A percentile compares a stretch with the other conserved stretches of the same genome.
Evolutionary conservation across 257 asterid species (phyloP).

Genomic region (Echites panduratus): DNA sequence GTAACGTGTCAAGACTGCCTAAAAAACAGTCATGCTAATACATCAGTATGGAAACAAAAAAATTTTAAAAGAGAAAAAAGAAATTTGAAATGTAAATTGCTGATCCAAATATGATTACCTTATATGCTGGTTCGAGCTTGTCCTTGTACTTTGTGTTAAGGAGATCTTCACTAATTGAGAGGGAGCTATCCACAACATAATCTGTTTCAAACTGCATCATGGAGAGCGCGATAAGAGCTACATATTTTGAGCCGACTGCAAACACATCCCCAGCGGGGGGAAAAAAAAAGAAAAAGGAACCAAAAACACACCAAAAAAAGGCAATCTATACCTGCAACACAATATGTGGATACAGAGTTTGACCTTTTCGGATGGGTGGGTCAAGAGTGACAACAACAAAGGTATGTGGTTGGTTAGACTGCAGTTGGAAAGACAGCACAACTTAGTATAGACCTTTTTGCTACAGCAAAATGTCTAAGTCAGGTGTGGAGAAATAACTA

Average conservation of each 20-base stretch:
- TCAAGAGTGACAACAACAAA: conserved; percentile 89
- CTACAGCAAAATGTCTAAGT: background rate
- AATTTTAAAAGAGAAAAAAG: background rate
- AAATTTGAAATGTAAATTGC: background rate
- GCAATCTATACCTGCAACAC: conserved; percentile 75
- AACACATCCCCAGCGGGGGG: no score
- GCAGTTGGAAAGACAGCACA: conserved; percentile 20
- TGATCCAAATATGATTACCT: conserved; percentile 40
- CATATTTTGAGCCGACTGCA: background rate
- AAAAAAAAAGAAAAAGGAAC: no score
- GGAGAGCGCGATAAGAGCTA: background rate
- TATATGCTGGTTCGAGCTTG: conserved; percentile 55
- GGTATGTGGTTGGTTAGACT: conserved; percentile 91
- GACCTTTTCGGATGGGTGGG: conserved; percentile 98
- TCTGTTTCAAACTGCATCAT: conserved; percentile 80
- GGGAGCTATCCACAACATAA: conserved; percentile 48
- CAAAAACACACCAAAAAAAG: background rate
- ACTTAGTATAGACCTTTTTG: background rate
- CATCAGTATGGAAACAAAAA: background rate
- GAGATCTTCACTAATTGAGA: conserved; percentile 75
- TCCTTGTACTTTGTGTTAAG: conserved; percentile 67
- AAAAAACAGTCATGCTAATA: background rate
- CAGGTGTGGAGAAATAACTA: background rate
- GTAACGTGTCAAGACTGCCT: background rate
- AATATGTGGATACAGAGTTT: conserved; percentile 90